Conservation (phyloP, 176 grass and related monocot species). For the Triticum urartu region DNA sequence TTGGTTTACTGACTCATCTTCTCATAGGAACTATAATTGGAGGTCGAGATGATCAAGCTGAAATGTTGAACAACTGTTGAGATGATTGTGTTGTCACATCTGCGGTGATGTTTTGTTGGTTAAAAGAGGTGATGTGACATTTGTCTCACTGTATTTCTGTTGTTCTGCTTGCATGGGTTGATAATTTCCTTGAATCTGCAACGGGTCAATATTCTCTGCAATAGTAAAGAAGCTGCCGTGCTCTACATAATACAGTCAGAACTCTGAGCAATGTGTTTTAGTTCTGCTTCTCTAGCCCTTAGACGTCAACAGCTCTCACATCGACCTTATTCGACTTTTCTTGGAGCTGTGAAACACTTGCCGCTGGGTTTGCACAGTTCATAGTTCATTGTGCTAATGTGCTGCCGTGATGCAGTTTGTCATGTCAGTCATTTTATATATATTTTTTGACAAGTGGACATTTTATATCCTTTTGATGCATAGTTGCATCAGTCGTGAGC, state of each 20-base stretch:
- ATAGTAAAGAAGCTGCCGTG: too few relatives aligned
- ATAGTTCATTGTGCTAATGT: not conserved
- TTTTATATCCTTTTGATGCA: too few relatives aligned
- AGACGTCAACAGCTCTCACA: not conserved
- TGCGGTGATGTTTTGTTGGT: too few relatives aligned
- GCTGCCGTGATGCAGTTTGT: not conserved
- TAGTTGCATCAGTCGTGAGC: not conserved
- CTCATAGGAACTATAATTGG: too few relatives aligned
- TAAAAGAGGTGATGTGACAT: too few relatives aligned
- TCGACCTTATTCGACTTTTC: not conserved
- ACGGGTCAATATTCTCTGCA: not conserved
- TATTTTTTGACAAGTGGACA: too few relatives aligned
- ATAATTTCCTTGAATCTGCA: not conserved
- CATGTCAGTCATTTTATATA: not conserved
- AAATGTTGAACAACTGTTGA: too few relatives aligned
- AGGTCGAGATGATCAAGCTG: too few relatives aligned
- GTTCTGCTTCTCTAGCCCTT: not conserved
- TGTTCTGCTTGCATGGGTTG: not conserved
- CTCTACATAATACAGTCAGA: too few relatives aligned
- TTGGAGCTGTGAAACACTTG: not conserved
- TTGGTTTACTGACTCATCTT: not conserved
- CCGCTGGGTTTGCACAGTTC: not conserved
- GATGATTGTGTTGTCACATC: too few relatives aligned
- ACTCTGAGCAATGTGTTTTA: too few relatives aligned
- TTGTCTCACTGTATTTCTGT: not conserved